Base-by-base conservation (phyloP, 2,329 filamentous ascomycete genomes). In the Didymella pinodella region DNA sequence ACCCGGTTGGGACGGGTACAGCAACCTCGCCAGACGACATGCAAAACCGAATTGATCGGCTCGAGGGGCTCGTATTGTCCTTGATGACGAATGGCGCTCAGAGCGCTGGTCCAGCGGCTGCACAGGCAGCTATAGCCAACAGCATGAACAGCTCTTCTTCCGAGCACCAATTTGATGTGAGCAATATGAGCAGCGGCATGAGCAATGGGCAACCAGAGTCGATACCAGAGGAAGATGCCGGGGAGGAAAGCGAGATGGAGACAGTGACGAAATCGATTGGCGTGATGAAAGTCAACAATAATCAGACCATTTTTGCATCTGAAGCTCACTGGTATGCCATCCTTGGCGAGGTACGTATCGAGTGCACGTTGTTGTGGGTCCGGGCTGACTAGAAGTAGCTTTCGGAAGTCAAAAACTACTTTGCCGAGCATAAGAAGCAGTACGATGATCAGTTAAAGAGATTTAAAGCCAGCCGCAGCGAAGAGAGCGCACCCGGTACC, bases 31-130 rank as follows among this genome's bases (percentile, higher is more conserved):
- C 94, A 48, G 93, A 97, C 84, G 94, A 97, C 78, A 97, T 98
- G 94, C 94, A 98, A 81, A 96, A 96, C 75, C 90, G 95, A 76
- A 98, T 98, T 80, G 93, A 98, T 81, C 88, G 94, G 70, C 84
- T 98, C 66, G 94, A 98, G 84, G 90, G 91, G 68, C 82, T 98
- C 76, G 94, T 98, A 61, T 80, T 98, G 65, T 96, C 92, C 28
- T 79, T 98, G 73, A 97, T 98, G 94, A 94, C 94, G 73, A 93
- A 91, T 76, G 92, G 92, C 57, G 85, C 83, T n/a, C 82, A 85
- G 65, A 83, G 85, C 54, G 82, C 84, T 46, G 86, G 86, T 22
- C 82, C 83, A 3, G 77, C 83, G 18, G 86, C 86, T 48, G 86
- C 86, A n/a, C 82, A 85, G 57, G 85, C 86, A 32, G 84, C 81